These are phyloP conservation scores for Venturia carpophila DNA, from an alignment of 2,329 filamentous ascomycete genomes.

Conservation along the genomic window DNA sequence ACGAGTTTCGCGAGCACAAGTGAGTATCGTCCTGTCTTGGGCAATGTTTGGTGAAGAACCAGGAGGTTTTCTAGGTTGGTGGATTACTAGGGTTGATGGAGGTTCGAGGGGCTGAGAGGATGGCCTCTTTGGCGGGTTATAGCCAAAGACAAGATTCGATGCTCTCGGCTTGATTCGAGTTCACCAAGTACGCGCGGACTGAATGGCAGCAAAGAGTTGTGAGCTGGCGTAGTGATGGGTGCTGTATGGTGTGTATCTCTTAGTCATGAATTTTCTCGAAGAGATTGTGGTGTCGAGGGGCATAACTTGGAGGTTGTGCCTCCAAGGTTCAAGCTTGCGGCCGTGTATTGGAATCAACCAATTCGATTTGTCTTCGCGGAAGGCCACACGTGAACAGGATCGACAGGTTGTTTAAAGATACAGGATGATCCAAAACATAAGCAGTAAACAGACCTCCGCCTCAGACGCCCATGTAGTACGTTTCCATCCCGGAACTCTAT, in stretches of 20 bases:
- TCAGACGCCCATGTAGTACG: too few species aligned
- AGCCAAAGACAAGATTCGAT: neutral
- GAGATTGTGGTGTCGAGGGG: neutral
- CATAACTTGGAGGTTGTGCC: neutral
- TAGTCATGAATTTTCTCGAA: neutral
- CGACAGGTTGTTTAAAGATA: neutral
- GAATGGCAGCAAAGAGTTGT: neutral
- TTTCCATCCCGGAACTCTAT: too few species aligned
- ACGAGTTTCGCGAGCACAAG: neutral
- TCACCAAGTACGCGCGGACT: neutral
- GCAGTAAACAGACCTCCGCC: too few species aligned
- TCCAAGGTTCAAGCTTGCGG: slow-evolving; percentile 1
- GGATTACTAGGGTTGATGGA: slow-evolving; percentile 5
- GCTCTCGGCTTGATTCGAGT: neutral
- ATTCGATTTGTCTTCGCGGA: neutral
- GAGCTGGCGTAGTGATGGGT: neutral
- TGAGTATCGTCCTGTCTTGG: neutral
- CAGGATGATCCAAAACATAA: neutral
- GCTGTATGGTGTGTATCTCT: neutral
- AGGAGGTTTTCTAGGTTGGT: slow-evolving; percentile 1
- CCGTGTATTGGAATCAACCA: neutral
- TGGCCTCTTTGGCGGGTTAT: neutral
- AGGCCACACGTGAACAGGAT: neutral
- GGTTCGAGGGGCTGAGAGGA: neutral
- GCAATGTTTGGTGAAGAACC: neutral